These are phyloP conservation scores for Zalaria obscura DNA, from an alignment of 2,329 filamentous ascomycete genomes.

Conservation along the genomic window DNA sequence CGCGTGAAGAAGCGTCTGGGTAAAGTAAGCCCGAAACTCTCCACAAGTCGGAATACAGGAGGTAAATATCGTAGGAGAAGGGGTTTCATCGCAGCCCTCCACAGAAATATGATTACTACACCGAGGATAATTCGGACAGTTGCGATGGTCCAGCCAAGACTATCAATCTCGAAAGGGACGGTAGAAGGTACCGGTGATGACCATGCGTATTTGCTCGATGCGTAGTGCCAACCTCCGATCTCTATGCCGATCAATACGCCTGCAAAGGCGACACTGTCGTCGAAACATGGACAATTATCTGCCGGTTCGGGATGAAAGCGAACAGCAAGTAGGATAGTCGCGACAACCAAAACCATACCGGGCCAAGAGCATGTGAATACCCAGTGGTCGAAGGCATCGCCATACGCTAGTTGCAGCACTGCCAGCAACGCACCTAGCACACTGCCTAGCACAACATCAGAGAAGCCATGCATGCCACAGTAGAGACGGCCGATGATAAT, in stretches of 20 bases:
- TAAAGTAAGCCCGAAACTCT: conserved; percentile 62
- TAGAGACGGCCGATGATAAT: conserved; percentile 87
- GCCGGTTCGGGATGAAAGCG: conserved; percentile 90
- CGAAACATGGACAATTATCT: conserved; percentile 93
- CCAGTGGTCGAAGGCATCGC: conserved; percentile 52
- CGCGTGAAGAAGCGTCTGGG: conserved; percentile 84
- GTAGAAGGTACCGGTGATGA: conserved; percentile 41
- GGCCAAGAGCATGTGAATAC: conserved; percentile 50
- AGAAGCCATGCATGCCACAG: conserved; percentile 96
- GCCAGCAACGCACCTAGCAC: conserved; percentile 56
- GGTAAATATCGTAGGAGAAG: conserved; percentile 63
- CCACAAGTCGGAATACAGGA: conserved; percentile 74
- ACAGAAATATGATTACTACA: conserved; percentile 71
- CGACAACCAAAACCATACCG: conserved; percentile 48
- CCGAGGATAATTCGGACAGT: conserved; percentile 60
- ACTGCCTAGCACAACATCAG: conserved; percentile 76
- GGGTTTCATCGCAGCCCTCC: conserved; percentile 84
- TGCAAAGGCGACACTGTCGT: conserved; percentile 87
- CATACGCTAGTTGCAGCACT: conserved; percentile 39
- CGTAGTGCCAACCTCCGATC: conserved; percentile 71
- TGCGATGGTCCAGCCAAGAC: conserved; percentile 51
- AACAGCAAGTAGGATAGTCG: conserved; percentile 61
- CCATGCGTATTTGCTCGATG: conserved; percentile 40
- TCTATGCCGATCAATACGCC: conserved; percentile 80
- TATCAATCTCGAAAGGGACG: conserved; percentile 50